These are phyloP conservation scores for Aspergillus sp. DNA, from an alignment of 2,329 filamentous ascomycete species.

Conservation along the genomic window DNA sequence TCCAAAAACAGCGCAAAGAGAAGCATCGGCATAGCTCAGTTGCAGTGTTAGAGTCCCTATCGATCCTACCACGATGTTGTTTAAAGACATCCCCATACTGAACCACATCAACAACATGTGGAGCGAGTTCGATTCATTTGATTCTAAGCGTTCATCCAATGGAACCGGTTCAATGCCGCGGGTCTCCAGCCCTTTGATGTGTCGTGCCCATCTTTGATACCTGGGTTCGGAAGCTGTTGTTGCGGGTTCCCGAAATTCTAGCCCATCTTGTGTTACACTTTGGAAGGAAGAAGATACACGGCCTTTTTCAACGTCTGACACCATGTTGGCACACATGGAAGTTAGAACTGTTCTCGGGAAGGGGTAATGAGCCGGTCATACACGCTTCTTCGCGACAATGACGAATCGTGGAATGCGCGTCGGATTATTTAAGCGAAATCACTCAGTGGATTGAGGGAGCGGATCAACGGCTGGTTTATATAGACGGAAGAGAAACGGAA, in stretches of 20 bases:
- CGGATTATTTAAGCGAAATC: not conserved
- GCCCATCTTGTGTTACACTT: constrained; percentile 23
- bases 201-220: constrained; percentile 24
- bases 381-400: not conserved
- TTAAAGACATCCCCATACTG: constrained; percentile 40
- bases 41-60: constrained; percentile 41
- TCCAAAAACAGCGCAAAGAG: constrained; percentile 39
- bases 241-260: constrained; percentile 16
- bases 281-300: constrained; percentile 23
- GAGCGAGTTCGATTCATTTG: constrained; percentile 25
- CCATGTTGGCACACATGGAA: constrained; percentile 11
- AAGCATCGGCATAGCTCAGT: constrained; percentile 42
- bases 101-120: constrained; percentile 40
- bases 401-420: not conserved
- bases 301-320: constrained; percentile 27
- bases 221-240: constrained; percentile 9
- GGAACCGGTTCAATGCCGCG: constrained; percentile 29
- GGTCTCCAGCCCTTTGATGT: constrained; percentile 26
- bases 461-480: constrained; percentile 9
- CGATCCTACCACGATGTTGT: constrained; percentile 45
- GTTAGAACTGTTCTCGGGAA: not conserved
- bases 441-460: not conserved
- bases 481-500: constrained; percentile 3
- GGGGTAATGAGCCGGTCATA: not conserved
- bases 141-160: constrained; percentile 26